Evolutionary conservation across 2,329 filamentous ascomycete species (phyloP).

Genomic region (Peltaster fructicola): DNA sequence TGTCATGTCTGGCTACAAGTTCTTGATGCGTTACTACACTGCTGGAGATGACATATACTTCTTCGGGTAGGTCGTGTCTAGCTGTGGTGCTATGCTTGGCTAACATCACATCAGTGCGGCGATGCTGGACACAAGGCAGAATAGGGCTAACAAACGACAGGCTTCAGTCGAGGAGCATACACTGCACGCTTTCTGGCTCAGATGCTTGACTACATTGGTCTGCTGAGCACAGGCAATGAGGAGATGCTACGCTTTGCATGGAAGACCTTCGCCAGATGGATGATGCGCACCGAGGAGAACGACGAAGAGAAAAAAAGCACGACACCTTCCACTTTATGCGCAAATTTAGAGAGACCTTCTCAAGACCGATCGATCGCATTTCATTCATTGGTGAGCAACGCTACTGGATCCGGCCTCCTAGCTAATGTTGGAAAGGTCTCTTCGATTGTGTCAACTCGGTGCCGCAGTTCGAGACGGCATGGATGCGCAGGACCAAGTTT

Average conservation of each 20-base stretch:
- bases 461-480: conserved; percentile 54
- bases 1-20: conserved; percentile 63
- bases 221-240: conserved; percentile 67
- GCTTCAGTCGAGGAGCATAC: conserved; percentile 19
- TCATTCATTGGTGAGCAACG: conserved; percentile 60
- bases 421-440: conserved; percentile 63
- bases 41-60: conserved; percentile 18
- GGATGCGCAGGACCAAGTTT: conserved; percentile 66
- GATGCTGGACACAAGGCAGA: too few species aligned
- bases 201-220: conserved; percentile 58
- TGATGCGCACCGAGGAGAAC: conserved; percentile 34
- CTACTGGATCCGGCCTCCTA: too few species aligned
- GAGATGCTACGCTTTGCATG: conserved; percentile 73
- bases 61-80: conserved; percentile 8
- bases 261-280: conserved; percentile 64
- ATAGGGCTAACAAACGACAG: not conserved
- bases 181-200: conserved; percentile 41
- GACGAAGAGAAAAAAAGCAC: conserved; percentile 33
- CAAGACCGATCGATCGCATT: conserved; percentile 54
- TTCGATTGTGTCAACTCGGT: conserved; percentile 9
- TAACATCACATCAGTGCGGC: too few species aligned
- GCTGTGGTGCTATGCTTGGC: too few species aligned
- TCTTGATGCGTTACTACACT: conserved; percentile 18
- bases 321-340: conserved; percentile 59
- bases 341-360: conserved; percentile 66